Conservation (phyloP, 805 yeast genomes). For the Lachancea waltii region DNA sequence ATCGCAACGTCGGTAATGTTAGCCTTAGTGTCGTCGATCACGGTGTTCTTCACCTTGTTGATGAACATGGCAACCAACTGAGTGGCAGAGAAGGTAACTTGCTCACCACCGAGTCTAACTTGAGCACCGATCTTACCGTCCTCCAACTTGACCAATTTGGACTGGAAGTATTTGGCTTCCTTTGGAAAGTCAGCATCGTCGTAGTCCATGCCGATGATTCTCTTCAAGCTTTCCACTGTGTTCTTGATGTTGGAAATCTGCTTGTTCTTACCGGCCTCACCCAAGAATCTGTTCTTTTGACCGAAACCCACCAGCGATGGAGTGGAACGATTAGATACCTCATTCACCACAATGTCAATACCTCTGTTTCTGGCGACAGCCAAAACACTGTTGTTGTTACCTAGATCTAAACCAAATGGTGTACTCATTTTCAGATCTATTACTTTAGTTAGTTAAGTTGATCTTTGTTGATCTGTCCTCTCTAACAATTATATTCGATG, state of each 20-base stretch:
- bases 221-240: conserved; percentile 91
- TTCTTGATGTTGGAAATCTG: conserved; percentile 95
- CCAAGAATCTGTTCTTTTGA: conserved; percentile 78
- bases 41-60: conserved; percentile 78
- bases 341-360: conserved; percentile 95
- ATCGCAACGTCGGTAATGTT: conserved; percentile 81
- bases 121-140: conserved; percentile 78
- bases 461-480: neutral
- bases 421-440: conserved; percentile 53
- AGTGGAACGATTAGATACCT: conserved; percentile 95
- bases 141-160: conserved; percentile 60
- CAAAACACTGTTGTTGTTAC: conserved; percentile 87
- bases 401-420: conserved; percentile 97
- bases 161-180: conserved; percentile 71
- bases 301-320: conserved; percentile 93
- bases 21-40: conserved; percentile 70
- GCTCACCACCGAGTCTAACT: conserved; percentile 78
- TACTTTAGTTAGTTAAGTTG: neutral
- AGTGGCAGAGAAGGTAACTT: conserved; percentile 71
- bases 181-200: conserved; percentile 68
- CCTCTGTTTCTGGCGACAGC: conserved; percentile 98
- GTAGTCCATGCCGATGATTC: conserved; percentile 75
- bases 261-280: conserved; percentile 94
- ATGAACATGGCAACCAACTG: conserved; percentile 95
- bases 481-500: too few relatives aligned